Evolutionary conservation across 176 grass and related monocot genomes (phyloP).

Genomic region (Zea luxurians): DNA sequence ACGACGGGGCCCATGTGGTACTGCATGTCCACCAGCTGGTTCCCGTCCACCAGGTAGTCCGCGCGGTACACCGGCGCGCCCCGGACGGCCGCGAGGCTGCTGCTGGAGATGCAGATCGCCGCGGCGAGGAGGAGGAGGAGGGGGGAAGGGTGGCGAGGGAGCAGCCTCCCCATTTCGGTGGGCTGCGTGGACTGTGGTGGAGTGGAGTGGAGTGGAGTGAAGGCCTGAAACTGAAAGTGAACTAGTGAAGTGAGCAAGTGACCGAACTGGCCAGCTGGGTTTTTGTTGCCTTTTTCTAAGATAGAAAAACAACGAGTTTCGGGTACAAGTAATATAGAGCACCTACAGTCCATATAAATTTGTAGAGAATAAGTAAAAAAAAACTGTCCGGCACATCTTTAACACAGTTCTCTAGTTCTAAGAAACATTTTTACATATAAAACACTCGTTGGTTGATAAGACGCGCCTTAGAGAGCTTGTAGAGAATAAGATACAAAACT

Average conservation of each 20-base stretch:
- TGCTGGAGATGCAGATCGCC: background rate
- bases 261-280: background rate
- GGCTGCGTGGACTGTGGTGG: background rate
- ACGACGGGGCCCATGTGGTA: conserved; percentile 96
- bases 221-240: too few relatives aligned
- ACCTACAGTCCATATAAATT: too few relatives aligned
- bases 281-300: conserved; percentile 21
- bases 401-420: too few relatives aligned
- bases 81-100: conserved; percentile 1
- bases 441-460: too few relatives aligned
- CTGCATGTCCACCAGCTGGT: conserved; percentile 61
- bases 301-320: background rate
- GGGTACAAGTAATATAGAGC: background rate
- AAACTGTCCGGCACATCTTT: too few relatives aligned
- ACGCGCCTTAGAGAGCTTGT: too few relatives aligned
- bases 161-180: conserved; percentile 44
- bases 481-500: too few relatives aligned
- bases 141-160: conserved; percentile 20
- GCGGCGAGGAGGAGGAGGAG: conserved; percentile 2
- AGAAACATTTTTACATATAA: too few relatives aligned
- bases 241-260: too few relatives aligned
- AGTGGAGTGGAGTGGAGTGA: background rate
- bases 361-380: too few relatives aligned
- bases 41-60: conserved; percentile 52
- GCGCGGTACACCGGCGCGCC: conserved; percentile 44